Evolutionary conservation across 1,139 yeast species (phyloP).

Genomic region (Yamadazyma atlantica): DNA sequence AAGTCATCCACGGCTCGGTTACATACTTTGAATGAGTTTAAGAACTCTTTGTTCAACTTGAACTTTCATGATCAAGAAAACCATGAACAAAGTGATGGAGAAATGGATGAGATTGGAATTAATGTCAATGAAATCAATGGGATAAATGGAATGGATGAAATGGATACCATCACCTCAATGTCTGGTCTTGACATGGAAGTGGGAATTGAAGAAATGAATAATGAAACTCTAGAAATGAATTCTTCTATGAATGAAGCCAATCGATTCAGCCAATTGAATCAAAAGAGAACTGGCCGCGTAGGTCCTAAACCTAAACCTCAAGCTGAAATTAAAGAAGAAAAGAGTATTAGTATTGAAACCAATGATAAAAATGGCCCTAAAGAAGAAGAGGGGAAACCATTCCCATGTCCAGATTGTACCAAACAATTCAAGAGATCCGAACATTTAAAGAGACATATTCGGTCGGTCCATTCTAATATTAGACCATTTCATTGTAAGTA

Average conservation of each 20-base stretch:
- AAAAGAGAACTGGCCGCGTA: no score
- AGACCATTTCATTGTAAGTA: conserved; percentile 50
- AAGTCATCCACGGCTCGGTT: conserved; percentile 11
- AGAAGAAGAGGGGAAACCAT: conserved; percentile 33
- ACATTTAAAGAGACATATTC: conserved; percentile 47
- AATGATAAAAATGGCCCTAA: background rate
- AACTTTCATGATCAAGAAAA: conserved; percentile 5
- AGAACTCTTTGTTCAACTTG: conserved; percentile 5
- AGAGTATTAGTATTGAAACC: background rate
- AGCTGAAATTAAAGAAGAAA: background rate
- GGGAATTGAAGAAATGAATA: background rate
- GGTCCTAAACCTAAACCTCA: no score
- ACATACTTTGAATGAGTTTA: conserved; percentile 6
- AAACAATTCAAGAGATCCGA: conserved; percentile 50
- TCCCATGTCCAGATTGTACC: conserved; percentile 47
- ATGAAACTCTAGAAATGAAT: background rate
- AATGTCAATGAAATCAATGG: background rate
- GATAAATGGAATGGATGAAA: no score
- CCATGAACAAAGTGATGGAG: conserved; percentile 1
- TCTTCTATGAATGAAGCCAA: no score
- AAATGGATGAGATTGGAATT: background rate
- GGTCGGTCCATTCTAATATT: conserved; percentile 50
- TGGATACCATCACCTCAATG: no score
- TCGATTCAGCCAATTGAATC: background rate
- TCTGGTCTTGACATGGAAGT: background rate